These are phyloP conservation scores for Lactifluus volemus DNA, from an alignment of 768 basidiomycete genomes.

Conservation along the genomic window DNA sequence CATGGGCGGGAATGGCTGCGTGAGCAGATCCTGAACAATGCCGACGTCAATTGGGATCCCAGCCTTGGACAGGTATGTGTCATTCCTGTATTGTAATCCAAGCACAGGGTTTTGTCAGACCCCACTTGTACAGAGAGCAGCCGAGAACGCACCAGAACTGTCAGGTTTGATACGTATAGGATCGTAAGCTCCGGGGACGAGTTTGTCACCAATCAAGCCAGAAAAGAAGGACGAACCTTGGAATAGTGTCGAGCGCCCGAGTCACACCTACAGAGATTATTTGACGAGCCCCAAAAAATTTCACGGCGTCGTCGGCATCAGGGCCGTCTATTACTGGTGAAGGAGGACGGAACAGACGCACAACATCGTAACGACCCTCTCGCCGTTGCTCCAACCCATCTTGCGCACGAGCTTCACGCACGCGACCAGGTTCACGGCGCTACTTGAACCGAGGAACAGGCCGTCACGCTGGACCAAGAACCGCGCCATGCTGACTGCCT, in stretches of 20 bases:
- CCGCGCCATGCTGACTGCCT: slow-evolving; percentile 94
- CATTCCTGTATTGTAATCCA: slow-evolving; percentile 35
- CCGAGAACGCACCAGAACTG: slow-evolving; percentile 41
- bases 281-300: neutral
- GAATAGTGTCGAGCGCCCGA: slow-evolving; percentile 89
- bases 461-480: slow-evolving; percentile 89
- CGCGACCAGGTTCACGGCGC: slow-evolving; percentile 93
- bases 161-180: neutral
- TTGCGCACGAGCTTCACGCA: slow-evolving; percentile 72
- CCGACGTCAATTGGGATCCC: slow-evolving; percentile 34
- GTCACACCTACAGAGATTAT: slow-evolving; percentile 46
- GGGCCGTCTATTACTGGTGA: neutral
- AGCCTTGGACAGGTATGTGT: slow-evolving; percentile 37
- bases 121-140: neutral
- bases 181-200: neutral
- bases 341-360: slow-evolving; percentile 30
- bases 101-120: neutral
- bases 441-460: slow-evolving; percentile 90
- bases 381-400: slow-evolving; percentile 58
- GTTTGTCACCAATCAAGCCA: neutral
- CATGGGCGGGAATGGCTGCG: slow-evolving; percentile 19
- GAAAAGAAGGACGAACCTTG: slow-evolving; percentile 48
- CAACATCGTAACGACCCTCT: slow-evolving; percentile 80
- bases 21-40: slow-evolving; percentile 34
- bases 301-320: slow-evolving; percentile 23